Conservation (phyloP, 1,284 basidiomycete species). For the Puccinia horiana region DNA sequence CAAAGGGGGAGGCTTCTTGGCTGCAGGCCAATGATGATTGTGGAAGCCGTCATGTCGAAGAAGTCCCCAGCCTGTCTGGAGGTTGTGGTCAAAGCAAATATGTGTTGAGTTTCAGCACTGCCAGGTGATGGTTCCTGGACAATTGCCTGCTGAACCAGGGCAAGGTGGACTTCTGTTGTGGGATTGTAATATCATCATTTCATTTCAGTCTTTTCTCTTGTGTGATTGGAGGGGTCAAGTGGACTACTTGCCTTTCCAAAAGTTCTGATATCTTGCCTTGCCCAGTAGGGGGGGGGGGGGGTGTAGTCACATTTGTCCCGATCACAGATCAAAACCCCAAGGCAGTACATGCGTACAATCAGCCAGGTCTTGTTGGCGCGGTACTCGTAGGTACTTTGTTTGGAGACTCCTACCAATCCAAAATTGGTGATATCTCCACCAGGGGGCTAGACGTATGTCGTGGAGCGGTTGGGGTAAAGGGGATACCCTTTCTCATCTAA, state of each 20-base stretch:
- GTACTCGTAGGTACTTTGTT: background rate
- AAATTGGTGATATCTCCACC: background rate
- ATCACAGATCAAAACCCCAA: background rate
- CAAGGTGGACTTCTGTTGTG: too few relatives aligned
- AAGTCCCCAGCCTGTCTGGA: too few relatives aligned
- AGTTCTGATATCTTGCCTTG: background rate
- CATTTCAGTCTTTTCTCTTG: too few relatives aligned
- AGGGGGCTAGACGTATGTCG: background rate
- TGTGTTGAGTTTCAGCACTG: background rate
- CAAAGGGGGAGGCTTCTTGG: background rate
- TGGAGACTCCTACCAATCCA: background rate
- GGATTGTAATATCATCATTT: too few relatives aligned
- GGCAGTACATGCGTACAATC: background rate
- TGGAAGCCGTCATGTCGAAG: background rate
- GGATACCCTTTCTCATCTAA: background rate
- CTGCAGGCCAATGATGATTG: background rate
- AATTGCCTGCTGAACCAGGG: background rate
- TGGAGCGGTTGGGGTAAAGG: background rate
- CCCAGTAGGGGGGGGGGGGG: background rate
- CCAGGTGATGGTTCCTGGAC: background rate
- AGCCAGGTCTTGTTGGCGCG: background rate
- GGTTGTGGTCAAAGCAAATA: background rate
- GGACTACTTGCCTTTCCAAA: too few relatives aligned
- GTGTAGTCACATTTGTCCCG: background rate
- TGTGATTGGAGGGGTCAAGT: too few relatives aligned